These are phyloP conservation scores for Botrytis fragariae DNA, from an alignment of 2,329 filamentous ascomycete genomes.

Conservation along the genomic window DNA sequence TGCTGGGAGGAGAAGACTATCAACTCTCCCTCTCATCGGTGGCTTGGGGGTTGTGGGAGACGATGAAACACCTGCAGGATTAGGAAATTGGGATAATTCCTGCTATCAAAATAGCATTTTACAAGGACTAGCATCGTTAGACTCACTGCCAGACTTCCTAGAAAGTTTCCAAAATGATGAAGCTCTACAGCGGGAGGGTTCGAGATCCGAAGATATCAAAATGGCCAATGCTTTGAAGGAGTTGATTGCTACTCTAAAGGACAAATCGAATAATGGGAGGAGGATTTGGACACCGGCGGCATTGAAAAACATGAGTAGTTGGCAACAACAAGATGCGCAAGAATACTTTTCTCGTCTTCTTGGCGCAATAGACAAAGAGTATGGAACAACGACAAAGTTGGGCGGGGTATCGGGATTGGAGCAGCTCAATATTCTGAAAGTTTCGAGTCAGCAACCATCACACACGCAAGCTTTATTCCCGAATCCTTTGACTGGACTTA, in stretches of 20 bases:
- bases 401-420: constrained; percentile 30
- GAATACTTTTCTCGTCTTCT: constrained; percentile 93
- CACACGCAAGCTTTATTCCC: constrained; percentile 41
- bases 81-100: constrained; percentile 92
- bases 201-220: constrained; percentile 30
- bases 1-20: constrained; percentile 55
- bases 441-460: constrained; percentile 5
- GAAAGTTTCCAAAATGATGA: constrained; percentile 43
- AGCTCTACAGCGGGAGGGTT: constrained; percentile 22
- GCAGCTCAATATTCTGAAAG: constrained; percentile 23
- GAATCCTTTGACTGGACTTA: constrained; percentile 83
- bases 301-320: constrained; percentile 90
- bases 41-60: constrained; percentile 39
- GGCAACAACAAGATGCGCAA: constrained; percentile 95
- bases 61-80: constrained; percentile 56
- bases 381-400: constrained; percentile 49
- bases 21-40: constrained; percentile 43
- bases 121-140: constrained; percentile 76
- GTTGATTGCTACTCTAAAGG: constrained; percentile 68
- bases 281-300: constrained; percentile 78
- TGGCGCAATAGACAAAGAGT: constrained; percentile 79
- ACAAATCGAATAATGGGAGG: constrained; percentile 66
- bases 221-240: constrained; percentile 44
- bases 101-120: constrained; percentile 98
- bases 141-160: constrained; percentile 66